phyloP scores from a whole-genome alignment of 2,329 filamentous ascomycete genomes.

The Periconia digitata region DNA sequence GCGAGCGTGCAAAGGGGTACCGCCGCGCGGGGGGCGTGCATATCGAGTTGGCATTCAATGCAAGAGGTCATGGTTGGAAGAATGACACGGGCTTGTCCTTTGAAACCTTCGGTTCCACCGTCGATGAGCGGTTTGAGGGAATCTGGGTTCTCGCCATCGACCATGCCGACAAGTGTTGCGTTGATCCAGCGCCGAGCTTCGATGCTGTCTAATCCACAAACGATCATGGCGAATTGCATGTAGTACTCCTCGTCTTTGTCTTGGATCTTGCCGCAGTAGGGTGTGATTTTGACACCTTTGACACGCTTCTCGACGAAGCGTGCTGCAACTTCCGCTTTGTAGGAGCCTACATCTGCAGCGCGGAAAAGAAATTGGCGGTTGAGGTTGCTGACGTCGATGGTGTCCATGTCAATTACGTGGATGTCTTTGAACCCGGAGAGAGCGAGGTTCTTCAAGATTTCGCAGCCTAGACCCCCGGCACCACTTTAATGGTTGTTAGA shows the following conservation, averaged over 20 bases:
- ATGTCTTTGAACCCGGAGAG: constrained; percentile 95
- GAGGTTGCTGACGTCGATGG: constrained; percentile 96
- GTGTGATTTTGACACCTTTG: constrained; percentile 86
- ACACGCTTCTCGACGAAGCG: constrained; percentile 88
- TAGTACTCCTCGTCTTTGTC: constrained; percentile 97
- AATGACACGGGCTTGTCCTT: constrained; percentile 91
- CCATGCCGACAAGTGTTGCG: constrained; percentile 85
- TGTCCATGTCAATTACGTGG: constrained; percentile 99
- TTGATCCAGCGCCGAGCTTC: constrained; percentile 99
- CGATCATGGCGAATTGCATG: constrained; percentile 90
- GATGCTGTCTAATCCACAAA: constrained; percentile 95
- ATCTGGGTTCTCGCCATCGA: constrained; percentile 80
- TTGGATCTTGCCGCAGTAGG: constrained; percentile 93
- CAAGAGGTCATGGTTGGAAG: constrained; percentile 91
- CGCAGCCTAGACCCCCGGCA: constrained; percentile 90
- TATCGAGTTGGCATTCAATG: constrained; percentile 97
- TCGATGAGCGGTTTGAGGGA: constrained; percentile 92
- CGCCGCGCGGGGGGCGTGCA: constrained; percentile 96
- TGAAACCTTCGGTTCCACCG: constrained; percentile 97
- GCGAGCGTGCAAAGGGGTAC: constrained; percentile 96
- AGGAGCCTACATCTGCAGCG: constrained; percentile 85
- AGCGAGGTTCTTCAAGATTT: constrained; percentile 94
- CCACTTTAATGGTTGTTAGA: constrained; percentile 66
- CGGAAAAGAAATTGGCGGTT: constrained; percentile 98
- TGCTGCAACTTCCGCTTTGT: constrained; percentile 91